These are phyloP conservation scores for Pseudogymnoascus sp. DNA, from an alignment of 2,329 filamentous ascomycete genomes.

Conservation along the genomic window DNA sequence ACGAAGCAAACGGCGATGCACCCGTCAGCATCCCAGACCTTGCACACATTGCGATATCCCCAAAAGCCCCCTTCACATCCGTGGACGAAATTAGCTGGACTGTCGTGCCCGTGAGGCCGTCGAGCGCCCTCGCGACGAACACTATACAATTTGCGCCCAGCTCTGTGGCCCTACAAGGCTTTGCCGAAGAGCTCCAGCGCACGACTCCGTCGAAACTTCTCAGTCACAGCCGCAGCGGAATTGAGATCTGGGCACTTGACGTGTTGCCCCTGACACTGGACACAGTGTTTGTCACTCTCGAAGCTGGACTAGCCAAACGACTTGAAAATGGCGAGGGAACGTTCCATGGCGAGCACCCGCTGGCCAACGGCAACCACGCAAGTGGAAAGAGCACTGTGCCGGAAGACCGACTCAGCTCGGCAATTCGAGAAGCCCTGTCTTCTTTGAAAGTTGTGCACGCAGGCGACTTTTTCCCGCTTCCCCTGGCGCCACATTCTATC, in stretches of 20 bases:
- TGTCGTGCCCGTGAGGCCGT: slow-evolving; percentile 64
- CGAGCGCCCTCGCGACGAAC: slow-evolving; percentile 59
- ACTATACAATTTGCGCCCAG: slow-evolving; percentile 71
- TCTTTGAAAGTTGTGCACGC: slow-evolving; percentile 70
- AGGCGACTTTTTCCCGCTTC: slow-evolving; percentile 70
- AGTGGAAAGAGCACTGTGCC: slow-evolving; percentile 31
- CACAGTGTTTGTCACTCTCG: slow-evolving; percentile 77
- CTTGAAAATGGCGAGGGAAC: slow-evolving; percentile 76
- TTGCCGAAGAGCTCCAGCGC: slow-evolving; percentile 64
- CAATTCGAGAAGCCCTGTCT: slow-evolving; percentile 66
- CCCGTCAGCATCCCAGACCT: slow-evolving; percentile 31
- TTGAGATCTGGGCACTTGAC: slow-evolving; percentile 78
- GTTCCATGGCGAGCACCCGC: slow-evolving; percentile 60
- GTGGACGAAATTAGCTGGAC: slow-evolving; percentile 67
- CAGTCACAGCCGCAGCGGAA: slow-evolving; percentile 62
- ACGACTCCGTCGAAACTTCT: slow-evolving; percentile 67
- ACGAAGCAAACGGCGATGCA: slow-evolving; percentile 18
- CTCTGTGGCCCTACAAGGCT: slow-evolving; percentile 67
- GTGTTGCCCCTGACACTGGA: slow-evolving; percentile 73
- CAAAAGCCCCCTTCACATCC: slow-evolving; percentile 54
- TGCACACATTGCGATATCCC: slow-evolving; percentile 63
- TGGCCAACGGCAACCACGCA: slow-evolving; percentile 31
- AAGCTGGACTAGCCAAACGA: slow-evolving; percentile 69
- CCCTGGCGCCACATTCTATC: slow-evolving; percentile 74
- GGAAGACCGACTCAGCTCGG: slow-evolving; percentile 51